Evolutionary conservation across 371 early-diverging fungal species (phyloP), one percentile per base, ranked within the genome.

Genomic region (Mortierella sp.): DNA sequence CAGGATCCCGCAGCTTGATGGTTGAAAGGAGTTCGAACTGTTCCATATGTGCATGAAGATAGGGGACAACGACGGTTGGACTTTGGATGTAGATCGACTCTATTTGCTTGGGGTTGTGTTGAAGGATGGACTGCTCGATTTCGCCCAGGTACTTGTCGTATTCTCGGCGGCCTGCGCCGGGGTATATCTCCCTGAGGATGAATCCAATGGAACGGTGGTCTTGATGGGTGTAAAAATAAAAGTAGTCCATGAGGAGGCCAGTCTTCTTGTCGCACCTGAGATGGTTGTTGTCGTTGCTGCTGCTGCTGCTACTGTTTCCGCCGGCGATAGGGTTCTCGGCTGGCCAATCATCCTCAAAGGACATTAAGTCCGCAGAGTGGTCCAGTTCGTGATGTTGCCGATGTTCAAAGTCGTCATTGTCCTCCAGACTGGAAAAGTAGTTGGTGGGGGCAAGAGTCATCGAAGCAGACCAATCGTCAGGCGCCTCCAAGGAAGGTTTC

Each of bases 131-230:
- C 4, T 32, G 72, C 24, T 84, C 76, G 32, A 84, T 78, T 55
- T 78, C 74, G 27, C 75, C 80, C 49, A 80, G 29, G 43, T 74
- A 77, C 16, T 58, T 74, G 48, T 80, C 84, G 60, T 76, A 83
- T 32, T 76, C 81, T 11, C 79, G 85, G 16, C 74, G 58, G 1
- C 84, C 84, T 11, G 85, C 81, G 35, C 81, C 84, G 14, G 85
- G 85, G 21, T 78, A 84, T 3, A 84, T 56, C 55, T 78, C 54
- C 1, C 75, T 72, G 27, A 84, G 51, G 24, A 81, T 81, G 3
- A 72, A 73, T 0, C 49, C 38, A 44, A 84, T 81, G 6, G 74
- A 71, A 10, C 73, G 76, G 24, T 84, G 85, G 14, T 84, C 81
- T 0, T 74, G 78, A 11, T 78, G 78, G 1, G 77, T 74, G 56